Evolutionary conservation across 1,139 yeast genomes (phyloP).

Genomic region (Yamadazyma siamensis): DNA sequence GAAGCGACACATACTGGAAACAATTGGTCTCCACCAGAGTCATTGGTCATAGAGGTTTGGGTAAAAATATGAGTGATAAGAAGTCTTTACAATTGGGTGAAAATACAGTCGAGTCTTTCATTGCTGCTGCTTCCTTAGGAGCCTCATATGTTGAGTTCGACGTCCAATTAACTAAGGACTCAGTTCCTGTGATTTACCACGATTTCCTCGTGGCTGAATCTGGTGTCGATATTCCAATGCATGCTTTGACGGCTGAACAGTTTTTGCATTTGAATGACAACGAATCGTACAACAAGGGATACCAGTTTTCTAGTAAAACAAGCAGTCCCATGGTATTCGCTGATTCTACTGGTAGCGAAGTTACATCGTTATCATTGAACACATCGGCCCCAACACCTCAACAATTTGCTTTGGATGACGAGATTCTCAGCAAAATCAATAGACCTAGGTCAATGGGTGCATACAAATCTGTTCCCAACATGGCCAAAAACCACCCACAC

Average conservation of each 20-base stretch:
- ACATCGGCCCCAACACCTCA: slow-evolving; percentile 6
- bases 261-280: slow-evolving; percentile 61
- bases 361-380: slow-evolving; percentile 8
- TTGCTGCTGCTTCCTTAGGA: slow-evolving; percentile 95
- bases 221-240: slow-evolving; percentile 97
- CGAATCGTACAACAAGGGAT: slow-evolving; percentile 5
- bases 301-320: slow-evolving; percentile 7
- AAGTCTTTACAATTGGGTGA: slow-evolving; percentile 91
- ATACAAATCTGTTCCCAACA: slow-evolving; percentile 31
- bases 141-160: slow-evolving; percentile 93
- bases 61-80: slow-evolving; percentile 64
- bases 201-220: slow-evolving; percentile 94
- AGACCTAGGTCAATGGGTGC: slow-evolving; percentile 42
- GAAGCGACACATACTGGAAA: slow-evolving; percentile 89
- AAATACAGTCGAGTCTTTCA: slow-evolving; percentile 90
- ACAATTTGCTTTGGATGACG: slow-evolving; percentile 38
- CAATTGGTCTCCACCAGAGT: slow-evolving; percentile 85
- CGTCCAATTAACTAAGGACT: slow-evolving; percentile 93
- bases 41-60: slow-evolving; percentile 95
- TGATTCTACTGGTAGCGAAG: slow-evolving; percentile 10
- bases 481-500: slow-evolving; percentile 9
- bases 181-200: slow-evolving; percentile 89
- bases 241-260: slow-evolving; percentile 84
- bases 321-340: slow-evolving; percentile 7
- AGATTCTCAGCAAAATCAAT: slow-evolving; percentile 27